A percentile compares a stretch with the other conserved stretches of the same genome.
Evolutionary conservation across 2,329 filamentous ascomycete genomes (phyloP).

Genomic region (Arthrinium puccinioides): DNA sequence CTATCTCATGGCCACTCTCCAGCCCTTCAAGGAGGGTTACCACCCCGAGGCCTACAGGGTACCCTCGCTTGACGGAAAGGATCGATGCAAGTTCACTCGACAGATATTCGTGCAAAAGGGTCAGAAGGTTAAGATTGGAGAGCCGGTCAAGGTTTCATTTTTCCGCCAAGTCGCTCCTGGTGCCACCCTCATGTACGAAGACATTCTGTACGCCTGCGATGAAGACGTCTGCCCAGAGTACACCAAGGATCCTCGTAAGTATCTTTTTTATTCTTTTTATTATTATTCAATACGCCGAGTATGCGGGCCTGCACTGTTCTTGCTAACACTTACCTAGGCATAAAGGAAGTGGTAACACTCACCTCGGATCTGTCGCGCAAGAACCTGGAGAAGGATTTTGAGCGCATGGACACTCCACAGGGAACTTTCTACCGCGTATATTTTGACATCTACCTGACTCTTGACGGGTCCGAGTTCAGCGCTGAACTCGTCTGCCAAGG

Average conservation of each 20-base stretch:
- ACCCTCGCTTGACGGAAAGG: conserved; percentile 91
- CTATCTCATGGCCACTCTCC: conserved; percentile 97
- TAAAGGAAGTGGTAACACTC: conserved; percentile 97
- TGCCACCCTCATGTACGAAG: conserved; percentile 98
- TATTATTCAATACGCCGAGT: too few relatives aligned
- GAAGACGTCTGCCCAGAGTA: conserved; percentile 98
- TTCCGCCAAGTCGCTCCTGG: conserved; percentile 97
- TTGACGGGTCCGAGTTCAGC: conserved; percentile 96
- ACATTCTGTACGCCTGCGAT: conserved; percentile 94
- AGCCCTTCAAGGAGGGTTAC: conserved; percentile 98
- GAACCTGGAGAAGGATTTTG: conserved; percentile 98
- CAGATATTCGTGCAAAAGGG: conserved; percentile 99
- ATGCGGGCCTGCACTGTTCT: too few relatives aligned
- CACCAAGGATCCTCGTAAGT: conserved; percentile 97
- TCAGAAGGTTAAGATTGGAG: conserved; percentile 97
- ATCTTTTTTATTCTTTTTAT: too few relatives aligned
- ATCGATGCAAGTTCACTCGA: conserved; percentile 95
- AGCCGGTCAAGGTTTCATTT: conserved; percentile 97
- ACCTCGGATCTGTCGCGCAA: conserved; percentile 95
- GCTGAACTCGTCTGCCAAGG: conserved; percentile 98
- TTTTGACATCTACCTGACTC: conserved; percentile 79
- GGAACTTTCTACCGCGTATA: conserved; percentile 88
- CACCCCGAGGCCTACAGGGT: conserved; percentile 98
- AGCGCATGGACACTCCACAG: conserved; percentile 97
- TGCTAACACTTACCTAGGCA: too few relatives aligned